Conservation (phyloP, 805 yeast species). For the Starmerella roubikii region DNA sequence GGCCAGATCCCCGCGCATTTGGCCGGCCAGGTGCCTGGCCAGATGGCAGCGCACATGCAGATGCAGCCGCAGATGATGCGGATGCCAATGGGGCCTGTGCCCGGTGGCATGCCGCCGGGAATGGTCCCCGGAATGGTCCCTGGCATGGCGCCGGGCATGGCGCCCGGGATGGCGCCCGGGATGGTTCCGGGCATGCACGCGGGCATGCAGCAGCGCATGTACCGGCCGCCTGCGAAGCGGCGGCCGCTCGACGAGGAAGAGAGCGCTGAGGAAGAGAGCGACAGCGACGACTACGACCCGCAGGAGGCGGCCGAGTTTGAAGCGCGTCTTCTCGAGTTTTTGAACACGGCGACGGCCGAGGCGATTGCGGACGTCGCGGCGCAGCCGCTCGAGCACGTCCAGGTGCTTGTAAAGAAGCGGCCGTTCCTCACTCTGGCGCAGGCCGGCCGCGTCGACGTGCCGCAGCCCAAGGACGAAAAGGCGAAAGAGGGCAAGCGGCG, state of each 20-base stretch:
- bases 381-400: slow-evolving; percentile 53
- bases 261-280: slow-evolving; percentile 28
- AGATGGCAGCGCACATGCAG: background rate
- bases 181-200: slow-evolving; percentile 1
- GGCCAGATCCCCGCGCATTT: slow-evolving; percentile 1
- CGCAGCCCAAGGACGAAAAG: background rate
- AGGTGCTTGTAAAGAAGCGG: slow-evolving; percentile 46
- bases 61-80: slow-evolving; percentile 1
- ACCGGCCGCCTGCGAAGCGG: background rate
- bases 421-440: slow-evolving; percentile 52
- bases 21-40: background rate
- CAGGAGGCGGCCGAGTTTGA: slow-evolving; percentile 35
- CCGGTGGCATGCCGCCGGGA: background rate
- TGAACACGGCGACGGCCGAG: slow-evolving; percentile 60
- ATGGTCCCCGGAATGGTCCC: background rate
- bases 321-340: slow-evolving; percentile 53
- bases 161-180: background rate
- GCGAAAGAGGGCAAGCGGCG: slow-evolving; percentile 18
- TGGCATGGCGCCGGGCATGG: background rate
- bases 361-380: slow-evolving; percentile 74
- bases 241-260: slow-evolving; percentile 28
- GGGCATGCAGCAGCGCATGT: background rate
- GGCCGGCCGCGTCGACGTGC: slow-evolving; percentile 39
- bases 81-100: slow-evolving; percentile 1
- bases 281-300: slow-evolving; percentile 25